Evolutionary conservation across 352 stramenopile genomes (phyloP).

Genomic region (Pythium apleroticum): DNA sequence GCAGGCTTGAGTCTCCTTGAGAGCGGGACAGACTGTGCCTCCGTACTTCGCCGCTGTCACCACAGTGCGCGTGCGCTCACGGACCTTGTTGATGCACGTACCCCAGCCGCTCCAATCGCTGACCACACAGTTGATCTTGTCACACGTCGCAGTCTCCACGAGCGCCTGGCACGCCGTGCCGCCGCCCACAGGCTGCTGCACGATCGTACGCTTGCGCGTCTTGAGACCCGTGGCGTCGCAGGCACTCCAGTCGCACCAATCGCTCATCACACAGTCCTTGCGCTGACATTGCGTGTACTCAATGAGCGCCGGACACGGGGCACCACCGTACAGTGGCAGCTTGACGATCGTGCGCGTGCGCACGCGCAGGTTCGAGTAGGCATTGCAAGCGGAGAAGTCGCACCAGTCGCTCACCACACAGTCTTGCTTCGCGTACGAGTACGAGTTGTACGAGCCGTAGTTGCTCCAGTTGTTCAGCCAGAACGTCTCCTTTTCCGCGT

Average conservation of each 20-base stretch:
- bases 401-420: slow-evolving; percentile 22
- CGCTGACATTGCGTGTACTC: slow-evolving; percentile 26
- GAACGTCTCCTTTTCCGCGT: slow-evolving; percentile 8
- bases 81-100: slow-evolving; percentile 36
- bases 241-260: slow-evolving; percentile 25
- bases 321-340: slow-evolving; percentile 29
- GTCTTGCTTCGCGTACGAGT: slow-evolving; percentile 20
- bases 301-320: slow-evolving; percentile 30
- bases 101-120: slow-evolving; percentile 44
- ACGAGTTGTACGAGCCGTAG: slow-evolving; percentile 4
- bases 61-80: slow-evolving; percentile 38
- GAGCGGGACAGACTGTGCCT: slow-evolving; percentile 28
- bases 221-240: slow-evolving; percentile 18
- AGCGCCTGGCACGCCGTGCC: slow-evolving; percentile 32
- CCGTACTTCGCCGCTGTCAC: slow-evolving; percentile 37
- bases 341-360: slow-evolving; percentile 22
- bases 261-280: slow-evolving; percentile 26
- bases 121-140: slow-evolving; percentile 46
- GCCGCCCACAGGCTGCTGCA: slow-evolving; percentile 14
- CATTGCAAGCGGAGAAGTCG: slow-evolving; percentile 17
- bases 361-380: slow-evolving; percentile 10
- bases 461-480: not conserved
- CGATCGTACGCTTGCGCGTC: slow-evolving; percentile 24
- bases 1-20: slow-evolving; percentile 34
- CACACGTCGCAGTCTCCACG: slow-evolving; percentile 31